phyloP scores from a whole-genome alignment of 768 basidiomycete genomes.

The Phylloporus sp. region DNA sequence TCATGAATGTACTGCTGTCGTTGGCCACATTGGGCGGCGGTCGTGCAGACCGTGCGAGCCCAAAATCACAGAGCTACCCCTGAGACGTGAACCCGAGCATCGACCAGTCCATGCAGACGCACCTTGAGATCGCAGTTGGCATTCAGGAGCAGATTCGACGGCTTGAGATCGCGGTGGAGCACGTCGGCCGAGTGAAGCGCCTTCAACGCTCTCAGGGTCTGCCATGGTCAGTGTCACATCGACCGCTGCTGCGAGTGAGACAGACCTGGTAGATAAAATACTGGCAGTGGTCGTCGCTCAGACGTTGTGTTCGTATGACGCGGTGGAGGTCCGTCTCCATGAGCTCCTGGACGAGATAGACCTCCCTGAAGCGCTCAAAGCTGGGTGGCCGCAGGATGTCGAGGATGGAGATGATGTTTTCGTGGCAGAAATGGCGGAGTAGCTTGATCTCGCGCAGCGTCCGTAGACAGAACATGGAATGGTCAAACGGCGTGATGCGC shows the following conservation, averaged over 20 bases:
- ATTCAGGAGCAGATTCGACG: slow-evolving; percentile 91
- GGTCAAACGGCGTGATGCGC: slow-evolving; percentile 92
- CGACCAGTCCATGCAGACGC: slow-evolving; percentile 15
- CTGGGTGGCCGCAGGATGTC: slow-evolving; percentile 83
- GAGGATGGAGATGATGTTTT: slow-evolving; percentile 91
- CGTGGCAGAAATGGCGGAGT: slow-evolving; percentile 78
- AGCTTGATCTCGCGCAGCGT: slow-evolving; percentile 91
- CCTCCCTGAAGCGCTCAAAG: slow-evolving; percentile 80
- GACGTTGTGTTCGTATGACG: slow-evolving; percentile 90
- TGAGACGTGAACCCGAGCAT: slow-evolving; percentile 1
- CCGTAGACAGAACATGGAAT: slow-evolving; percentile 84
- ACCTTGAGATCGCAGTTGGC: slow-evolving; percentile 97
- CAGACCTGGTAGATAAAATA: slow-evolving; percentile 99
- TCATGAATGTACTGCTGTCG: slow-evolving; percentile 78
- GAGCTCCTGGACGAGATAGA: slow-evolving; percentile 69
- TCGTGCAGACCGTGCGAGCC: slow-evolving; percentile 74
- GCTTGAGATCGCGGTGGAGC: slow-evolving; percentile 93
- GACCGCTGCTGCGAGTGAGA: too few species aligned
- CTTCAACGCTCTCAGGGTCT: slow-evolving; percentile 87
- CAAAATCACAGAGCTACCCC: slow-evolving; percentile 75
- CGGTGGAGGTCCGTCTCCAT: slow-evolving; percentile 95
- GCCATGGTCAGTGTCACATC: slow-evolving; percentile 5
- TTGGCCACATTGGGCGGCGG: slow-evolving; percentile 69
- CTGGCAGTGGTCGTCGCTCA: slow-evolving; percentile 93
- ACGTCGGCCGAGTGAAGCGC: slow-evolving; percentile 94